phyloP scores from a whole-genome alignment of 441 rosid genomes.

The Bocquillonia castaneifolia region DNA sequence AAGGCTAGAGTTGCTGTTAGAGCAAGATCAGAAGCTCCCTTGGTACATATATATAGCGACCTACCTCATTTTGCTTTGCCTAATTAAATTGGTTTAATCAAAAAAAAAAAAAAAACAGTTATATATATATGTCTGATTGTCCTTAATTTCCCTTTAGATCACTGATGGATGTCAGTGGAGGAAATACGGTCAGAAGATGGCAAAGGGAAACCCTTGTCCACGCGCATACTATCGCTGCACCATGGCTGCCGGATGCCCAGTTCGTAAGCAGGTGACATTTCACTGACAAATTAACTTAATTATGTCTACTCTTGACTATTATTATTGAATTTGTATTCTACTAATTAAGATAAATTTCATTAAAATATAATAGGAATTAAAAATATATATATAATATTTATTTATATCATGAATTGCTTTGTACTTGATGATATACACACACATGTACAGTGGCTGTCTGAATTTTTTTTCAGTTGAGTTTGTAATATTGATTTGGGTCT shows the following conservation, averaged over 20 bases:
- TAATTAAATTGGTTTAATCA: not conserved
- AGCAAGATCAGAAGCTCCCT: slow-evolving; percentile 76
- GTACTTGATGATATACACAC: too few relatives aligned
- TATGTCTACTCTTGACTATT: too few relatives aligned
- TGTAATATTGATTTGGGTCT: too few relatives aligned
- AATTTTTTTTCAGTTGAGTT: too few relatives aligned
- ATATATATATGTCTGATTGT: not conserved
- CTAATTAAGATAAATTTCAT: too few relatives aligned
- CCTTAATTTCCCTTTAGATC: slow-evolving; percentile 33
- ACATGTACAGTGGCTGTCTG: too few relatives aligned
- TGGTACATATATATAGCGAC: slow-evolving; percentile 32
- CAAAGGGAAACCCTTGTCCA: slow-evolving; percentile 91
- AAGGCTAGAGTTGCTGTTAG: slow-evolving; percentile 87
- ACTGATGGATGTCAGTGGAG: slow-evolving; percentile 83
- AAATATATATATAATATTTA: too few relatives aligned
- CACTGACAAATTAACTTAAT: too few relatives aligned
- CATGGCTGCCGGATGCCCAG: slow-evolving; percentile 83
- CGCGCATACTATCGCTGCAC: slow-evolving; percentile 94
- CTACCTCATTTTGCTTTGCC: not conserved
- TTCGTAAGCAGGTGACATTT: slow-evolving; percentile 66
- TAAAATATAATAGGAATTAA: too few relatives aligned
- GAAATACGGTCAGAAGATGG: slow-evolving; percentile 93
- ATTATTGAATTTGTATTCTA: too few relatives aligned
- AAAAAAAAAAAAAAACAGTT: too few relatives aligned
- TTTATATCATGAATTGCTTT: too few relatives aligned